Percentiles rank a stretch among this genome's conserved stretches.
phyloP scores from a whole-genome alignment of 371 early-diverging fungal species.

The Umbelopsis sp. region DNA sequence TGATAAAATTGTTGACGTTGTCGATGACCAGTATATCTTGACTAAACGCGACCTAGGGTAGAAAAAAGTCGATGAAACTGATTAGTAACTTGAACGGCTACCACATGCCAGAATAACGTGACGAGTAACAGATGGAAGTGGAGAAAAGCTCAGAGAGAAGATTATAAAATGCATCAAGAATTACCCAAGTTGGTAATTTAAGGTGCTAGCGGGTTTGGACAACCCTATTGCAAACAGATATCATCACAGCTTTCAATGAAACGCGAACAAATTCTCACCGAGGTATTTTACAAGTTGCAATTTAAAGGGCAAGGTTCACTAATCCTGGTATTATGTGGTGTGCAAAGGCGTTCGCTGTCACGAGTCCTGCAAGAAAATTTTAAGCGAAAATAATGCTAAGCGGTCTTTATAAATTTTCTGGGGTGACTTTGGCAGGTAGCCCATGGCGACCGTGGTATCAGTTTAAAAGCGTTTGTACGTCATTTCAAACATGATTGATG shows the following conservation, averaged over 20 bases:
- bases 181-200: constrained; percentile 13
- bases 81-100: too few relatives aligned
- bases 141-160: constrained; percentile 8
- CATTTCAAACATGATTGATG: too few relatives aligned
- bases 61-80: too few relatives aligned
- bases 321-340: background rate
- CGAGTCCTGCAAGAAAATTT: background rate
- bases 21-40: too few relatives aligned
- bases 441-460: too few relatives aligned
- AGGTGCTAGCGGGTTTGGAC: background rate
- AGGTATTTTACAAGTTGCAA: background rate
- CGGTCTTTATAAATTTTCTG: background rate
- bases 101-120: background rate
- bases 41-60: too few relatives aligned
- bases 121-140: background rate
- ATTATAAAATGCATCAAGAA: constrained; percentile 19
- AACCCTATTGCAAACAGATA: background rate
- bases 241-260: background rate
- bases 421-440: too few relatives aligned
- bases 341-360: constrained; percentile 12
- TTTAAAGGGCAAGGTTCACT: background rate
- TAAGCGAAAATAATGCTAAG: background rate
- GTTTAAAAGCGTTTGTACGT: too few relatives aligned
- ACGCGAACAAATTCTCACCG: background rate
- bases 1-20: too few relatives aligned